Evolutionary conservation across 2,329 filamentous ascomycete genomes (phyloP), one percentile per base, ranked within the genome.

Genomic region (Penicillium sp.): DNA sequence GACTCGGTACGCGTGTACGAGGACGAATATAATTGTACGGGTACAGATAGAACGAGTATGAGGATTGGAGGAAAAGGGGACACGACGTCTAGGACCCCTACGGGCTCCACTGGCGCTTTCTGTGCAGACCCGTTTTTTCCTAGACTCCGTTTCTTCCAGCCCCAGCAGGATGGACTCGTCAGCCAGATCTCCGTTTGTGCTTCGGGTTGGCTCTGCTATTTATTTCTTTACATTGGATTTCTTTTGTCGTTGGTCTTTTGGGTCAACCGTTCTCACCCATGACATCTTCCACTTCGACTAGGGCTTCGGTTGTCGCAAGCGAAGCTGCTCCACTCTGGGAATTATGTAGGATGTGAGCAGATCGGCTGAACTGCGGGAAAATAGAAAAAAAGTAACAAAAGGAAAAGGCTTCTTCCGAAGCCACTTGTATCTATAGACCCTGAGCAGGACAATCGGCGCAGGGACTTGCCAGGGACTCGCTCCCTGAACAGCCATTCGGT

Each of bases 51-150:
- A 32, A 32, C 6, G 35, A 37, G 36, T 21, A 36, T 23, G 30
- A 32, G 31, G 36, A 28, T 26, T 17, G 14, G 30, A 37, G 35
- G 11, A 33, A 15, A 29, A 29, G 23, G 17, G 34, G 11, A 32
- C n/a, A n/a, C n/a, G n/a, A n/a, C n/a, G n/a, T n/a, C n/a, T n/a
- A n/a, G 43, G 50, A 48, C 47, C 47, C 46, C 44, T 53, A 52
- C 45, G 36, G 48, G 45, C 43, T 37, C 51, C 50, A 37, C 43
- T 20, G 36, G 40, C 28, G 37, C 27, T 43, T 45, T 45, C 43
- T 54, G 51, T 52, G 48, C 43, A 54, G 48, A 49, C 47, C 47
- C 46, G 41, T 46, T 54, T 47, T 46, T n/a, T n/a, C n/a, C 36
- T 47, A 31, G 42, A 16, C 50, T 51, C 49, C 51, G 49, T 49